Conservation (phyloP, 2,329 filamentous ascomycete species). For the Colletotrichum cordylinicola region DNA sequence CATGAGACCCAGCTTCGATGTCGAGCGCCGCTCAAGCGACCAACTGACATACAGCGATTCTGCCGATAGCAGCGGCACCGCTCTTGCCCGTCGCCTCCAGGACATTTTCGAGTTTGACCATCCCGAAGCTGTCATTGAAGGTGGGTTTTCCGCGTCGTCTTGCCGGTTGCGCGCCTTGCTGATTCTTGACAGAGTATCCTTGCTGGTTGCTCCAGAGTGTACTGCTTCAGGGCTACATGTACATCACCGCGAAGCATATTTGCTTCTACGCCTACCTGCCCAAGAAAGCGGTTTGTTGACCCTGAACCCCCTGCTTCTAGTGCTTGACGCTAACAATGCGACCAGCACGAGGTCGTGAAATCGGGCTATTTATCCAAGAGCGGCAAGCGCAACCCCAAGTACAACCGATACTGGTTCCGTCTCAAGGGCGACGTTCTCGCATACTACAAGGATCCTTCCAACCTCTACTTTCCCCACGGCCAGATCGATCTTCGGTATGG, state of each 20-base stretch:
- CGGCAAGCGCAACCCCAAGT: constrained; percentile 86
- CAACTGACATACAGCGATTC: constrained; percentile 33
- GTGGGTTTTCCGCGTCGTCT: constrained; percentile 42
- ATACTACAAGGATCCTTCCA: constrained; percentile 84
- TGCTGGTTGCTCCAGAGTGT: constrained; percentile 94
- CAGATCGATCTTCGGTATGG: constrained; percentile 93
- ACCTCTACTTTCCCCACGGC: constrained; percentile 89
- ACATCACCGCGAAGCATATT: constrained; percentile 90
- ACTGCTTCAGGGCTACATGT: constrained; percentile 92
- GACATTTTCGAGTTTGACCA: constrained; percentile 86
- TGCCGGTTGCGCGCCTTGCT: not conserved
- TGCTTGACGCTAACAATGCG: not conserved
- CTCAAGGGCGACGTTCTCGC: constrained; percentile 91
- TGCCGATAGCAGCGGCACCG: constrained; percentile 51
- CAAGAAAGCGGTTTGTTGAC: constrained; percentile 76
- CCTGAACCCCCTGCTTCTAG: not conserved
- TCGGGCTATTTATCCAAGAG: constrained; percentile 89
- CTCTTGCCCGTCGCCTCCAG: constrained; percentile 74
- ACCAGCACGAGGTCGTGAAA: constrained; percentile 75
- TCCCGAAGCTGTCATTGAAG: constrained; percentile 83
- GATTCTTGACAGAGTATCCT: constrained; percentile 72
- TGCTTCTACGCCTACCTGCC: constrained; percentile 98
- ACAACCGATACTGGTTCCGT: constrained; percentile 90
- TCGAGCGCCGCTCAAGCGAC: constrained; percentile 51
- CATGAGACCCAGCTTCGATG: constrained; percentile 62